Conservation (phyloP, 805 yeast genomes). For the Kodamaea nitidulidarum region DNA sequence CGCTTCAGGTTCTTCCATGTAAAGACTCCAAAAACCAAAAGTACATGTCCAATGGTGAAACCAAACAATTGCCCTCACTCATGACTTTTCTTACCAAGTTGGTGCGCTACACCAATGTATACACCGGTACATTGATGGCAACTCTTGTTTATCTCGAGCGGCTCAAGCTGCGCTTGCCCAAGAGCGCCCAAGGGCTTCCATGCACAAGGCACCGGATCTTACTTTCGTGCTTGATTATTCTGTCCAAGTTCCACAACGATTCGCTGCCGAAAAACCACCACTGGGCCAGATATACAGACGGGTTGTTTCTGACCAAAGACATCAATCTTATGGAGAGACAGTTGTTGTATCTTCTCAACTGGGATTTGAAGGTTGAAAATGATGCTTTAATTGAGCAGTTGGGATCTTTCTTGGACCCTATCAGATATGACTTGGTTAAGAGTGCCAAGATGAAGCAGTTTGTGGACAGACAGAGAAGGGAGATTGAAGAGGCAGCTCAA, state of each 20-base stretch:
- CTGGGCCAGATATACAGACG: constrained; percentile 79
- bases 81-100: constrained; percentile 70
- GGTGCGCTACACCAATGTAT: constrained; percentile 73
- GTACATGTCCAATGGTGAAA: constrained; percentile 23
- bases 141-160: constrained; percentile 66
- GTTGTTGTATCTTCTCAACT: constrained; percentile 59
- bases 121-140: constrained; percentile 72
- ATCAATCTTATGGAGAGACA: constrained; percentile 81
- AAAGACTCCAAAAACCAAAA: constrained; percentile 35
- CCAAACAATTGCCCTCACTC: constrained; percentile 57
- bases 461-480: constrained; percentile 24
- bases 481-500: constrained; percentile 11
- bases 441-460: constrained; percentile 31
- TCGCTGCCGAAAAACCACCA: constrained; percentile 73
- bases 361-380: constrained; percentile 56
- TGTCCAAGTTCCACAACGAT: constrained; percentile 74
- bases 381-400: constrained; percentile 41
- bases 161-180: constrained; percentile 57
- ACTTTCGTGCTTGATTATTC: constrained; percentile 66
- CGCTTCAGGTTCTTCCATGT: constrained; percentile 66
- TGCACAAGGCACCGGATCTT: constrained; percentile 78
- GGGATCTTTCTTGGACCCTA: constrained; percentile 48
- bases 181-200: constrained; percentile 70
- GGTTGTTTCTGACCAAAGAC: constrained; percentile 62
- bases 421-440: constrained; percentile 38